Evolutionary conservation across 2,329 filamentous ascomycete species (phyloP), one percentile per base, ranked within the genome.

Genomic region (Verticillium dahliae): DNA sequence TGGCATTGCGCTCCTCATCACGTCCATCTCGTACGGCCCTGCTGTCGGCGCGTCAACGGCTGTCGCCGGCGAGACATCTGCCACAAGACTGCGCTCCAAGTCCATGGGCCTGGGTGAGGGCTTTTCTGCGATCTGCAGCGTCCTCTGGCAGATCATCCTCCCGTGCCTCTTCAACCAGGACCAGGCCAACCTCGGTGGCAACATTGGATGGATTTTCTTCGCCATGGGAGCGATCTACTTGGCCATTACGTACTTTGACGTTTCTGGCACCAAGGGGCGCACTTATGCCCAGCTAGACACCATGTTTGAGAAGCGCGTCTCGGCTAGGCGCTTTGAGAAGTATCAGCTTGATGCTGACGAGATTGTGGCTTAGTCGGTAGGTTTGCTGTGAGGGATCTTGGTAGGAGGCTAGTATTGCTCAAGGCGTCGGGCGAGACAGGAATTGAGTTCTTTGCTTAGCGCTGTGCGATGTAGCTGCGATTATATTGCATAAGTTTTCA

Each of bases 191-290:
- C 68, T 80, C 0, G 74, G 75, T 6, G 76, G 72, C 0, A 78
- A 78, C 64, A 75, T 75, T 3, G 71, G 70, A 0, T 80, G 79
- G 57, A 67, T 79, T 3, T 80, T 77, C 62, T 72, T 71, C 0
- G 74, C 68, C 1, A 65, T 73, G 15, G 65, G 67, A 38, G 61
- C 72, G 5, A 31, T 72, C 18, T 69, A 64, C 62, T 52, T 68
- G 3, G 39, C 69, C 1, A 69, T 68, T 55, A 68, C 68, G 45
- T 73, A 70, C 62, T 71, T 69, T 31, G 64, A 71, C 1, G 61
- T 74, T 1, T 69, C 72, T 0, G 72, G 73, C 27, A 73, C 69
- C 13, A 65, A 66, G 6, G 67, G 68, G 50, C 65, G 66, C 27
- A 72, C 72, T 0, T 71, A 69, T n/a, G 70, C 72, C 3, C 71